Evolutionary conservation across 306 rosid species (phyloP), one percentile per base, ranked within the genome.

Genomic region (Medicago lupulina): DNA sequence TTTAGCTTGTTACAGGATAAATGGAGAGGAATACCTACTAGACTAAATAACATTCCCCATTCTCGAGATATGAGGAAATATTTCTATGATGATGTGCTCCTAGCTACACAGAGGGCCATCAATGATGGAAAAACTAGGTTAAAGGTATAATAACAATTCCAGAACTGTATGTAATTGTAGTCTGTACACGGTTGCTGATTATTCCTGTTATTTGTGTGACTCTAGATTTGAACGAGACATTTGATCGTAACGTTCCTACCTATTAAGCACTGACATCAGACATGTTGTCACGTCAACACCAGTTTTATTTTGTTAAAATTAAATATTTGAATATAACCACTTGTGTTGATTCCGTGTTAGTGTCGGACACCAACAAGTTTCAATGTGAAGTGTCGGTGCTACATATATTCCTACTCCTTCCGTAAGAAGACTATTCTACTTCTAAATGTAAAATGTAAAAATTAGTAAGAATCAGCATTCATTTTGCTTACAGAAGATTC

Each of bases 11-110:
- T 78, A 67, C 88, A 95, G 98, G 97, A 90, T 81, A 80, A 70
- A 50, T 95, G 98, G 98, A 95, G 91, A 86, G 97, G 98, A 50
- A 85, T 95, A 79, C 98, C 97, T 74, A 95, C 98, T 70, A 92
- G 85, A 81, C 82, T 95, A 83, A 92, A 90, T 84, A 95, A 95
- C 82, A 90, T 92, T 83, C 96, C 97, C 39, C 98, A 95, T 79
- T 95, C 98, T 11, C 87, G 93, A 84, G 98, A 92, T 74, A 92
- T 92, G 71, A 85, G 98, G 76, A 81, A 87, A 80, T 95, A 95
- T 81, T 95, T 95, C 84, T 95, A 95, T 34, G 80, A 82, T 39
- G 98, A 95, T 70, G 97, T 92, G 81, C 83, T 90, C 71, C 88
- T 73, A 84, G 96, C 96, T 79, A 95, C 97, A 69, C 78, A 85